These are phyloP conservation scores for Theobroma cacao DNA, from an alignment of 345 rosid species.

Conservation along the genomic window DNA sequence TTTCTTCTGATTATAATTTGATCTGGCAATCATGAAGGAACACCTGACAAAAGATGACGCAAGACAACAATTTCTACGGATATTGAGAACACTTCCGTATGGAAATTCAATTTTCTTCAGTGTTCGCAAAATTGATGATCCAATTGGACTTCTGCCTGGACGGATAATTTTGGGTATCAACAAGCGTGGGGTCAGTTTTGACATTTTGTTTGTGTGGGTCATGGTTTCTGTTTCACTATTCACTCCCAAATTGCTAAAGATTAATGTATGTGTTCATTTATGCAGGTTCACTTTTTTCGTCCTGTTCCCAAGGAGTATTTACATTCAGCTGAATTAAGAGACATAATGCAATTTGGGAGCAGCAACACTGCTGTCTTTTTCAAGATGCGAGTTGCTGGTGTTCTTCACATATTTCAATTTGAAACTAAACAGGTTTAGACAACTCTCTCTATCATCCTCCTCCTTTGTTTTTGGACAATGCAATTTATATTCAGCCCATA, in stretches of 20 bases:
- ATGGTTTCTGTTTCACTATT: not conserved
- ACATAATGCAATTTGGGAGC: conserved; percentile 99
- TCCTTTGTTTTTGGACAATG: not conserved
- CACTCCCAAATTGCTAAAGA: not conserved
- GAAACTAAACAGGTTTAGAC: conserved; percentile 89
- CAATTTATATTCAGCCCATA: not conserved
- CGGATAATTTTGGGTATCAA: conserved; percentile 90
- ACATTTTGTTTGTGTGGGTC: not conserved
- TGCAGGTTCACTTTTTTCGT: conserved; percentile 92
- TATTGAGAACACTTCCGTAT: conserved; percentile 78
- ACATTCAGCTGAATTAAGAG: conserved; percentile 94
- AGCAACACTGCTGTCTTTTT: conserved; percentile 97
- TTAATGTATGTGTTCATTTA: conserved; percentile 20
- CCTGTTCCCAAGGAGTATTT: conserved; percentile 96
- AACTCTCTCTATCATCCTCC: not conserved
- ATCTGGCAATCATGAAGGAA: conserved; percentile 48
- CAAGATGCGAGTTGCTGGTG: conserved; percentile 99
- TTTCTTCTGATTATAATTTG: conserved; percentile 14
- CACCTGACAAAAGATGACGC: conserved; percentile 93
- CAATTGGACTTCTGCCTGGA: conserved; percentile 95
- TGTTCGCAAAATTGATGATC: conserved; percentile 96
- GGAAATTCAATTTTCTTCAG: conserved; percentile 93
- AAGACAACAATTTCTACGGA: conserved; percentile 86
- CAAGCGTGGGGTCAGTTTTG: conserved; percentile 85
- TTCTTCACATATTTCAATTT: conserved; percentile 94